Base-by-base conservation (phyloP, 805 yeast species). In the Zygotorulaspora sp. region DNA sequence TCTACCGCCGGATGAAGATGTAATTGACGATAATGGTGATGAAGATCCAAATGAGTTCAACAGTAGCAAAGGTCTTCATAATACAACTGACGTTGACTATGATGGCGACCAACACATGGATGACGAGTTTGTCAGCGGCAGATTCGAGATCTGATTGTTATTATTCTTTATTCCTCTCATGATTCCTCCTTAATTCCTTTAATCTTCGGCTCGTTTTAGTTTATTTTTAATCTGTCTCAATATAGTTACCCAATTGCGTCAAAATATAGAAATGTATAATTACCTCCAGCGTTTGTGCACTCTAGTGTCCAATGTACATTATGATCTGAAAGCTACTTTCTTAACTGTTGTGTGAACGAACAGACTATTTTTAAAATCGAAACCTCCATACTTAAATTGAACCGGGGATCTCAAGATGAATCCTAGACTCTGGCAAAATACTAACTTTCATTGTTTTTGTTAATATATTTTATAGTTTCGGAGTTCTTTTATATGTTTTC, bases 91-190 rank as follows among this genome's bases (percentile, higher is more conserved):
- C 31, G 55, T 62, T 32, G 71, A 66, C 41, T 56, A 47, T 32
- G 70, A 66, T 25, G 71, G 70, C 33, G 73, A 77, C 48, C 79
- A 78, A 49, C 77, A 74, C 39, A 76, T 77, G 70, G 89, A 80
- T 48, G 89, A 83, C 55, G 89, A 83, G 53, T 85, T 84, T 65
- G 92, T 86, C 35, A 86, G 83, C 58, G 96, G 96, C 16, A 83
- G 86, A 49, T 87, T 88, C 57, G 96, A 88, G 61, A 71, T 88
- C 50, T 86, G 57, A 59, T 29, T 21, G 20, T 30, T 21, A 29
- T 39, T 18, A 24, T 22, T n/a, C n/a, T n/a, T n/a, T n/a, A n/a
- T n/a, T n/a, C n/a, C n/a, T n/a, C 29, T 11, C 26, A 19, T 12
- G 16, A 23, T 26, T 24, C 36, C 18, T 37, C 27, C 20, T 21